Evolutionary conservation across 768 basidiomycete species (phyloP).

Genomic region (Lactarius akahatsu): DNA sequence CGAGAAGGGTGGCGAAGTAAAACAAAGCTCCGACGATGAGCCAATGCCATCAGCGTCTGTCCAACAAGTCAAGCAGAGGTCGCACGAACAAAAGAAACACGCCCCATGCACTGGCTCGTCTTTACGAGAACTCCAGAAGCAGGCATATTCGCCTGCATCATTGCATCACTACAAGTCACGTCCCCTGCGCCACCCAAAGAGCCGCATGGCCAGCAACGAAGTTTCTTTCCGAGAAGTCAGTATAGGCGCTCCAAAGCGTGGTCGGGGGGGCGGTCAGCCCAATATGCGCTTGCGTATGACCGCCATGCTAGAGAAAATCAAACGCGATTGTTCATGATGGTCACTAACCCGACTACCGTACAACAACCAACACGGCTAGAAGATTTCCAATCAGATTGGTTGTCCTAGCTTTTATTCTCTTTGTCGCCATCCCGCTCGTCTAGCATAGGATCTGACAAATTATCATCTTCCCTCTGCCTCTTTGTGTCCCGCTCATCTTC

Average conservation of each 20-base stretch:
- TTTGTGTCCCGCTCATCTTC: constrained; percentile 23
- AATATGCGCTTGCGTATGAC: constrained; percentile 88
- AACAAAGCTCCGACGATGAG: constrained; percentile 1
- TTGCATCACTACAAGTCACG: constrained; percentile 59
- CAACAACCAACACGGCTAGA: not conserved
- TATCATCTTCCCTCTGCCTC: constrained; percentile 27
- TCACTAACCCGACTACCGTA: not conserved
- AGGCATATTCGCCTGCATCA: constrained; percentile 60
- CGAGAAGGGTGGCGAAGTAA: constrained; percentile 26
- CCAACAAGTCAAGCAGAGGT: not conserved
- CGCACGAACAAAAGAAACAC: not conserved
- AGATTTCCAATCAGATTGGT: constrained; percentile 5
- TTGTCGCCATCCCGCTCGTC: constrained; percentile 50
- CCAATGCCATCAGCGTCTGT: not conserved
- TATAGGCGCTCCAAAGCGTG: constrained; percentile 28
- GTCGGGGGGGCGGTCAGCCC: constrained; percentile 56
- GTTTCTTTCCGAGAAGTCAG: constrained; percentile 30
- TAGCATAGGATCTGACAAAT: constrained; percentile 20
- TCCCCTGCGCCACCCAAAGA: constrained; percentile 38
- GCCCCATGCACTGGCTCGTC: constrained; percentile 33
- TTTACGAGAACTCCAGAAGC: constrained; percentile 58
- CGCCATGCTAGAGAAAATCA: constrained; percentile 82
- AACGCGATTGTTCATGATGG: constrained; percentile 49
- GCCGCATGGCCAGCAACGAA: constrained; percentile 24
- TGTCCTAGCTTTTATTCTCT: constrained; percentile 45